These are phyloP conservation scores for Ballota nigra DNA, from an alignment of 257 asterid species.

Conservation along the genomic window DNA sequence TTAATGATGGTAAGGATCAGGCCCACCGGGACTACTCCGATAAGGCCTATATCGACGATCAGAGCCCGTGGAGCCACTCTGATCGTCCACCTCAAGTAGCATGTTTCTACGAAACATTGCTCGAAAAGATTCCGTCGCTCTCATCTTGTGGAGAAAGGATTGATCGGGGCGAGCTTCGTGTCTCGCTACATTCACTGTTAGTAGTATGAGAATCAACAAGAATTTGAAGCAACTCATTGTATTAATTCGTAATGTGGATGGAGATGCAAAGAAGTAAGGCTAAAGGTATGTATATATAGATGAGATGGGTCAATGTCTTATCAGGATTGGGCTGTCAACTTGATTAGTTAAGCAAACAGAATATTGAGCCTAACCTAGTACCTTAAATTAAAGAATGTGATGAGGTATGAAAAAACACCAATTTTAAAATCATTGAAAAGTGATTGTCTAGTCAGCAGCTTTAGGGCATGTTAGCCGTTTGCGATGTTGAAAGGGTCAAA, in stretches of 20 bases:
- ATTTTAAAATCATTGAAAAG: constrained; percentile 7
- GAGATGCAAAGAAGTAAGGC: neutral
- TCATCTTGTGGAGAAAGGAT: neutral
- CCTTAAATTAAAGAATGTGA: neutral
- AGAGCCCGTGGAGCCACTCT: neutral
- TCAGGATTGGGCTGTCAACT: constrained; percentile 20
- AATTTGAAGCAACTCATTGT: constrained; percentile 31
- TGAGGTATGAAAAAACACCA: neutral
- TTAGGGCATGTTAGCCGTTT: constrained; percentile 21
- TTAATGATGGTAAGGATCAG: constrained; percentile 51
- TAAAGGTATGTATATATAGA: neutral
- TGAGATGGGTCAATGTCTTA: constrained; percentile 23
- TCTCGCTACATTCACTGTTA: constrained; percentile 16
- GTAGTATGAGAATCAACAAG: constrained; percentile 29
- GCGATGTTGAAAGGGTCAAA: constrained; percentile 28
- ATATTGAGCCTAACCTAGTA: constrained; percentile 24
- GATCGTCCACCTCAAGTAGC: constrained; percentile 6
- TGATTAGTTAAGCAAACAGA: constrained; percentile 19
- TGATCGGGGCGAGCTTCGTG: constrained; percentile 22
- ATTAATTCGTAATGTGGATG: neutral
- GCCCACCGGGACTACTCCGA: constrained; percentile 53
- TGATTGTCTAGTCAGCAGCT: constrained; percentile 45
- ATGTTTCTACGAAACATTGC: constrained; percentile 28
- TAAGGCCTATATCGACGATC: constrained; percentile 26
- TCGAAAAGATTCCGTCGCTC: constrained; percentile 25